Evolutionary conservation across 129 eudicot species (phyloP).

Genomic region (Deinandra increscens): DNA sequence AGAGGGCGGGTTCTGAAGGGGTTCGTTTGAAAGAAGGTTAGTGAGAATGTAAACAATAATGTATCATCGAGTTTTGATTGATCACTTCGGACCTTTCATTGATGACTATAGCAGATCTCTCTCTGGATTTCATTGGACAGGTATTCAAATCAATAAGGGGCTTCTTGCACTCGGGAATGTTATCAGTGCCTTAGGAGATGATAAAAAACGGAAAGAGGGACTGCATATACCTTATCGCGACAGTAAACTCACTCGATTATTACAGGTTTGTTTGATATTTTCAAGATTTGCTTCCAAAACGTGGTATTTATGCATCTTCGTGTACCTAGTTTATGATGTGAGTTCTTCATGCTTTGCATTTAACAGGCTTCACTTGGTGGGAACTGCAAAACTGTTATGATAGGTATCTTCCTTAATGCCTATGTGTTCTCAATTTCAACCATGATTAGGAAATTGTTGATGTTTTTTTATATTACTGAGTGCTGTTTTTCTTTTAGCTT

Average conservation of each 20-base stretch:
- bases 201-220: slow-evolving; percentile 89
- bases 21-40: slow-evolving; percentile 92
- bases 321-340: not conserved
- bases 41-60: not conserved
- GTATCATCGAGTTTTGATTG: not conserved
- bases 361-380: slow-evolving; percentile 99
- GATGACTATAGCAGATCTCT: slow-evolving; percentile 23
- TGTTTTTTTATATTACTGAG: slow-evolving; percentile 10
- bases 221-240: slow-evolving; percentile 94
- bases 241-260: slow-evolving; percentile 90
- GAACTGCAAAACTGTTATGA: slow-evolving; percentile 97
- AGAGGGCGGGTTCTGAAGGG: slow-evolving; percentile 97
- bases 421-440: not conserved
- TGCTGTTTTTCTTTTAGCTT: slow-evolving; percentile 53
- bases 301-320: too few species aligned
- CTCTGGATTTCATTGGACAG: slow-evolving; percentile 36
- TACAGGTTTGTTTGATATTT: slow-evolving; percentile 55
- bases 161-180: slow-evolving; percentile 98
- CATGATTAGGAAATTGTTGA: not conserved
- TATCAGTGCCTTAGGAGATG: slow-evolving; percentile 96
- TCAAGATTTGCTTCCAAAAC: too few species aligned
- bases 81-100: not conserved
- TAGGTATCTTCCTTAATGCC: slow-evolving; percentile 52
- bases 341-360: slow-evolving; percentile 8
- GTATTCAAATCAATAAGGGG: slow-evolving; percentile 97